phyloP scores from a whole-genome alignment of 495 filamentous ascomycete species.

The Neurospora tetraspora region DNA sequence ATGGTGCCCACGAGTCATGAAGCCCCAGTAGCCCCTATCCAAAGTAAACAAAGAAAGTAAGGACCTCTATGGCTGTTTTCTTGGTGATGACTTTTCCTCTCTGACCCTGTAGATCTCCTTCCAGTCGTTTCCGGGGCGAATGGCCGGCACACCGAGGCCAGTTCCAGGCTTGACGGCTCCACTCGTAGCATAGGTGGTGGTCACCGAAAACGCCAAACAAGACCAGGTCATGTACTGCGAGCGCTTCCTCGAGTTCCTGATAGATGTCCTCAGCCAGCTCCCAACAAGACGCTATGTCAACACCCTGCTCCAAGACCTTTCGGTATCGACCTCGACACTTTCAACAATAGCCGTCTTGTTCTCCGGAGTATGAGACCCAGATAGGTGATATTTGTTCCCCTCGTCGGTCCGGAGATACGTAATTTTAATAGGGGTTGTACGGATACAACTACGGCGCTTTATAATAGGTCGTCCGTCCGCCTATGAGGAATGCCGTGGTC shows the following conservation, averaged over 20 bases:
- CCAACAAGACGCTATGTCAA: too few species aligned
- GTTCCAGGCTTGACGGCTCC: slow-evolving; percentile 31
- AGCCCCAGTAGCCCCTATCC: not conserved
- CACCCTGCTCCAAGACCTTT: too few species aligned
- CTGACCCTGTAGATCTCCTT: slow-evolving; percentile 73
- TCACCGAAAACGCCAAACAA: too few species aligned
- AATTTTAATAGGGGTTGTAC: too few species aligned
- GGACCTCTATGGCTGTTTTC: too few species aligned
- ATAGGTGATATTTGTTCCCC: not conserved
- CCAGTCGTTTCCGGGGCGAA: slow-evolving; percentile 58
- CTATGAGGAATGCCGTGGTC: not conserved
- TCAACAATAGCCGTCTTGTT: not conserved
- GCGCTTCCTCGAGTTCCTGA: too few species aligned
- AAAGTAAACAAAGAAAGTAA: not conserved
- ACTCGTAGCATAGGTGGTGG: slow-evolving; percentile 41
- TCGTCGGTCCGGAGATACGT: too few species aligned
- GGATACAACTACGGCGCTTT: too few species aligned
- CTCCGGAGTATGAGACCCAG: not conserved
- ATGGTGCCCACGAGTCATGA: not conserved
- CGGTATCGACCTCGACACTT: not conserved
- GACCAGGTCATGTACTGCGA: too few species aligned
- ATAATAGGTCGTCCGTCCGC: too few species aligned
- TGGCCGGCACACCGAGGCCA: slow-evolving; percentile 37
- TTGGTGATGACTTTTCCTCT: too few species aligned
- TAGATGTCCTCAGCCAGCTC: too few species aligned